phyloP scores from a whole-genome alignment of 192 early-diverging fungal genomes.

The Linnemannia schmuckeri region DNA sequence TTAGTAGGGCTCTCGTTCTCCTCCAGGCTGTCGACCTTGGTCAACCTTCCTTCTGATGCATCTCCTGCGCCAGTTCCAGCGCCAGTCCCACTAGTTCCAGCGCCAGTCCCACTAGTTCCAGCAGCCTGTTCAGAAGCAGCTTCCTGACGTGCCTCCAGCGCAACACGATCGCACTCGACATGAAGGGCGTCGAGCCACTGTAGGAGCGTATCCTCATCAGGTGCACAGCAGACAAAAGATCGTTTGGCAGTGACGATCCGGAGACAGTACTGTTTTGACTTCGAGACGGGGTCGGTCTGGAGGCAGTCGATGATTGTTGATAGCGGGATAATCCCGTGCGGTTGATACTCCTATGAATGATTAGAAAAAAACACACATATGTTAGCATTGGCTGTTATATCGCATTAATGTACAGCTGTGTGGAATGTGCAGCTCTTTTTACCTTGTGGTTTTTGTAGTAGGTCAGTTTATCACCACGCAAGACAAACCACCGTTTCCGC shows the following conservation, averaged over 20 bases:
- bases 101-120: not conserved
- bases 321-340: constrained; percentile 64
- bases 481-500: constrained; percentile 75
- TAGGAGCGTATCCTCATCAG: constrained; percentile 59
- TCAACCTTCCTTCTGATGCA: not conserved
- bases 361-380: not conserved
- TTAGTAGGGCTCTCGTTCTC: constrained; percentile 4
- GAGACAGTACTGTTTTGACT: constrained; percentile 65
- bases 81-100: not conserved
- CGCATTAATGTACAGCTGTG: no score
- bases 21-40: not conserved
- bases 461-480: constrained; percentile 65
- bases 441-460: constrained; percentile 73
- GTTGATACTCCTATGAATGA: constrained; percentile 57
- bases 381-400: not conserved
- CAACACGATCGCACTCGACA: constrained; percentile 56
- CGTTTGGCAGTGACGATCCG: constrained; percentile 69
- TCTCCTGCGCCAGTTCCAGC: not conserved
- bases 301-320: constrained; percentile 66
- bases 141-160: constrained; percentile 35
- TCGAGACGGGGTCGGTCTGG: constrained; percentile 67
- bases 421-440: not conserved
- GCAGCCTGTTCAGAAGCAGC: not conserved
- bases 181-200: constrained; percentile 65
- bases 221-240: constrained; percentile 64